These are phyloP conservation scores for Ulmus americana DNA, from an alignment of 331 rosid species.

Conservation along the genomic window DNA sequence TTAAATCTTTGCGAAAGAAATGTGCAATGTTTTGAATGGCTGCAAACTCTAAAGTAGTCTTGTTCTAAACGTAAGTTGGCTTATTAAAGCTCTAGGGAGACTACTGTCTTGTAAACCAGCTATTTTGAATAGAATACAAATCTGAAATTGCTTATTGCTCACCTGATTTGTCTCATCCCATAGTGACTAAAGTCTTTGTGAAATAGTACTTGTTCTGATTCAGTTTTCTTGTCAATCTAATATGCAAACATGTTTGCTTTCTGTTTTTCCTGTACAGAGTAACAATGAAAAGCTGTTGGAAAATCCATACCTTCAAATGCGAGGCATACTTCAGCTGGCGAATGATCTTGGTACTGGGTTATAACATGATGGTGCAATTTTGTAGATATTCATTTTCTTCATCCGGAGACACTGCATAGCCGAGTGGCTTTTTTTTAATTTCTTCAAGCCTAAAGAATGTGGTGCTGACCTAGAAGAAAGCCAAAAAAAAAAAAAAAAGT, in stretches of 20 bases:
- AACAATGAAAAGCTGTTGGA: constrained; percentile 96
- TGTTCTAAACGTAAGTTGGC: constrained; percentile 3
- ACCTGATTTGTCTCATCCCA: too few species aligned
- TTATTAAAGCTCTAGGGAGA: neutral
- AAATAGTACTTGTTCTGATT: neutral
- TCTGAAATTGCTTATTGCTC: too few species aligned
- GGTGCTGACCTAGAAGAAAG: neutral
- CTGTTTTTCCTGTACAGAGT: constrained; percentile 46
- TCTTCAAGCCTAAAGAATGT: constrained; percentile 1
- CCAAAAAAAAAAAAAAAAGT: neutral
- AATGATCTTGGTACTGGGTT: constrained; percentile 77
- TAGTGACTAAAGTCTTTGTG: too few species aligned
- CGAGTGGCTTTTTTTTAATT: constrained; percentile 9
- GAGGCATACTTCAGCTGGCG: constrained; percentile 95
- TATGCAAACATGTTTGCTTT: constrained; percentile 27
- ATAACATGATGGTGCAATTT: constrained; percentile 37
- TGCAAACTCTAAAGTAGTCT: constrained; percentile 12
- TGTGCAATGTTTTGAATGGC: neutral
- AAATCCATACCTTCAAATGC: constrained; percentile 99
- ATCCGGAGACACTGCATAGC: constrained; percentile 20
- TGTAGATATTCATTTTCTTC: constrained; percentile 31
- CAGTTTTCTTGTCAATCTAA: constrained; percentile 5
- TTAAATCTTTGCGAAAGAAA: constrained; percentile 5
- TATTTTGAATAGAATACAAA: neutral
- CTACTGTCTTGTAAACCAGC: neutral